Conservation (phyloP, 768 basidiomycete species). For the Glaciozyma antarctica region DNA sequence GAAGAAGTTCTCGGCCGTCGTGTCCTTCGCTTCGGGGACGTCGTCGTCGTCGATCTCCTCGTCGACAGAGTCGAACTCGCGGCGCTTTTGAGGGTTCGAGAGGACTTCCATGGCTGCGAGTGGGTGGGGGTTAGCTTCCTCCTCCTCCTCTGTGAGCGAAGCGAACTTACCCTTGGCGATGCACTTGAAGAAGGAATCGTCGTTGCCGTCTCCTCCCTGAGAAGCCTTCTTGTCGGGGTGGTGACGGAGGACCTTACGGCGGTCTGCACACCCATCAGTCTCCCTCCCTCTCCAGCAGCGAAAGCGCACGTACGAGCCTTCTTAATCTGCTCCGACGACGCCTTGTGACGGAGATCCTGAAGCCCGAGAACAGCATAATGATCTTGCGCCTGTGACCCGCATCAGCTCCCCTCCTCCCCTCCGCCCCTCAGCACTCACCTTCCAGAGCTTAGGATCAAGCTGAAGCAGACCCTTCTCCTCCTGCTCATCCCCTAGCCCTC, state of each 20-base stretch:
- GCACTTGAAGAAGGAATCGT: conserved; percentile 99
- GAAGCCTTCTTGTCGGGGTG: conserved; percentile 94
- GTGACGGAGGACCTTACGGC: conserved; percentile 97
- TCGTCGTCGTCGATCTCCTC: conserved; percentile 66
- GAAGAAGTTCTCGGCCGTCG: conserved; percentile 57
- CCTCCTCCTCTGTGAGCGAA: too few species aligned
- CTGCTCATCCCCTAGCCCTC: conserved; percentile 84
- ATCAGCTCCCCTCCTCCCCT: background rate
- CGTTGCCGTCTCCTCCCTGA: conserved; percentile 71
- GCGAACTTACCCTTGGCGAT: conserved; percentile 71
- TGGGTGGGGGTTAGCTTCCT: background rate
- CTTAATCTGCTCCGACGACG: conserved; percentile 85
- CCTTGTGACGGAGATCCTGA: conserved; percentile 75
- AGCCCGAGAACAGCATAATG: conserved; percentile 95
- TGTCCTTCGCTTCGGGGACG: conserved; percentile 46
- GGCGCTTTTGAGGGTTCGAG: conserved; percentile 70
- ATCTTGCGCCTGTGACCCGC: conserved; percentile 71
- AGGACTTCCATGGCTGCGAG: conserved; percentile 81
- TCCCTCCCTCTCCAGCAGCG: background rate
- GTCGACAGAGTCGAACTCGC: conserved; percentile 96
- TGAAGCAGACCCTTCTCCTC: conserved; percentile 60
- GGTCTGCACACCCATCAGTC: conserved; percentile 51
- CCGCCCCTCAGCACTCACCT: conserved; percentile 48
- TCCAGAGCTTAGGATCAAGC: conserved; percentile 97
- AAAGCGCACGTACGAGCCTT: conserved; percentile 68